These are phyloP conservation scores for Eremothecium sinecaudum DNA, from an alignment of 1,139 yeast genomes.

Conservation along the genomic window DNA sequence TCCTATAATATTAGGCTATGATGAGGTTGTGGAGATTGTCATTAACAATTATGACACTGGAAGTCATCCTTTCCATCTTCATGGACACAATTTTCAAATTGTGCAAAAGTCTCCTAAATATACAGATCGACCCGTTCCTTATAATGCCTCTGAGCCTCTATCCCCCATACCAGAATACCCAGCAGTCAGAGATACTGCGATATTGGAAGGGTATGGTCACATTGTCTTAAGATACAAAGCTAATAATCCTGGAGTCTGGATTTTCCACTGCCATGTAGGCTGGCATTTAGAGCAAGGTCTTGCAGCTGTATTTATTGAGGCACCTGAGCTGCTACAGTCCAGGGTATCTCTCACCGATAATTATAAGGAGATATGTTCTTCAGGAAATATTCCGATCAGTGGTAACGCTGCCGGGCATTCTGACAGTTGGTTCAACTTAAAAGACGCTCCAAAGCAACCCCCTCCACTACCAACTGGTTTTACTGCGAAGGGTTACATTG, in stretches of 20 bases:
- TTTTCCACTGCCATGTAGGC: slow-evolving; percentile 75
- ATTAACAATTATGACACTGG: slow-evolving; percentile 66
- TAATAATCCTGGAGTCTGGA: slow-evolving; percentile 77
- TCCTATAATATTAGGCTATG: slow-evolving; percentile 48
- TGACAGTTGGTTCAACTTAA: slow-evolving; percentile 43
- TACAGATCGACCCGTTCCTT: slow-evolving; percentile 43
- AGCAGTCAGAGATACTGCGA: slow-evolving; percentile 54
- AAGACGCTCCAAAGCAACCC: slow-evolving; percentile 49
- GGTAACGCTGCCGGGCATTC: slow-evolving; percentile 70
- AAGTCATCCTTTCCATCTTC: slow-evolving; percentile 75
- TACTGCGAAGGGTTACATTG: slow-evolving; percentile 59
- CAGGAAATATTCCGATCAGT: slow-evolving; percentile 35
- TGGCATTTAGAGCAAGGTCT: slow-evolving; percentile 77
- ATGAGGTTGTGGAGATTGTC: slow-evolving; percentile 59
- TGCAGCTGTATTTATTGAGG: slow-evolving; percentile 58
- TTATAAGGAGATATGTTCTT: slow-evolving; percentile 41
- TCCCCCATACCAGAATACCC: slow-evolving; percentile 50
- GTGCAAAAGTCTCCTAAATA: slow-evolving; percentile 46
- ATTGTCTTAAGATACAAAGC: slow-evolving; percentile 60
- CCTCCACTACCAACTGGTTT: slow-evolving; percentile 57
- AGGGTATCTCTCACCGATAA: slow-evolving; percentile 38
- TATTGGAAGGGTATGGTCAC: slow-evolving; percentile 56
- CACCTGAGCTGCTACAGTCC: slow-evolving; percentile 45
- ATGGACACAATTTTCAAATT: slow-evolving; percentile 68
- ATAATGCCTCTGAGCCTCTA: slow-evolving; percentile 37